Evolutionary conservation across 1,284 basidiomycete genomes (phyloP).

Genomic region (Acaromyces ingoldii): DNA sequence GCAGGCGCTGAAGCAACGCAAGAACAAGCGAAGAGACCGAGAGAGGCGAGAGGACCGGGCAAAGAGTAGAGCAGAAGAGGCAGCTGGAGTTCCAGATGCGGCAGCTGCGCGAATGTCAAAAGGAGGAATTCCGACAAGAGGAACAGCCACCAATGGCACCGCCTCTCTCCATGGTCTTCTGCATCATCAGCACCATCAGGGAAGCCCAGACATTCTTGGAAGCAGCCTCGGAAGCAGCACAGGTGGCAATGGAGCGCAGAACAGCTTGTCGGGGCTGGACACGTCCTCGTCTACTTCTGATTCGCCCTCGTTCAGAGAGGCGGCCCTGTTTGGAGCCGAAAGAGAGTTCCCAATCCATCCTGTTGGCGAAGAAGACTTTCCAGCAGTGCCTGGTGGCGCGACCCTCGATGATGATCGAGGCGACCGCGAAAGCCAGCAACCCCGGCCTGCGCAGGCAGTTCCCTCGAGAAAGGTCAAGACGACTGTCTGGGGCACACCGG

Average conservation of each 20-base stretch:
- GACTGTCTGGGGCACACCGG: constrained; percentile 49
- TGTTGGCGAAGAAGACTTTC: constrained; percentile 36
- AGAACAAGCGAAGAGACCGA: constrained; percentile 32
- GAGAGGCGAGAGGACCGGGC: constrained; percentile 41
- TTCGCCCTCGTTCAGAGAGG: constrained; percentile 40
- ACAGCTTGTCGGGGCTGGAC: not conserved
- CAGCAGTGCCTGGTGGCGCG: constrained; percentile 3
- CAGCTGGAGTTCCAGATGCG: too few species aligned
- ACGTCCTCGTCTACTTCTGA: too few species aligned
- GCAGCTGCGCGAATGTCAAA: too few species aligned
- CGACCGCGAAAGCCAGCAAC: not conserved
- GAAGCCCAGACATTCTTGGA: not conserved
- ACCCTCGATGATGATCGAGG: not conserved
- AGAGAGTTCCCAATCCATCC: constrained; percentile 44
- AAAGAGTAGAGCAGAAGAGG: constrained; percentile 37
- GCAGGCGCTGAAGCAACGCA: constrained; percentile 34
- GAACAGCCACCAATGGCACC: too few species aligned
- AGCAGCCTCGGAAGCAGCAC: constrained; percentile 18
- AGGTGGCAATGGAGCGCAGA: constrained; percentile 1
- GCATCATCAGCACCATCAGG: too few species aligned
- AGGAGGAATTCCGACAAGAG: too few species aligned
- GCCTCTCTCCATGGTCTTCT: too few species aligned
- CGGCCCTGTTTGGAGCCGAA: constrained; percentile 45
- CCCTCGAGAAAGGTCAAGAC: constrained; percentile 12
- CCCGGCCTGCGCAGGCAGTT: not conserved